Conservation (phyloP, 768 basidiomycete species). For the Cantharellus anzutake region DNA sequence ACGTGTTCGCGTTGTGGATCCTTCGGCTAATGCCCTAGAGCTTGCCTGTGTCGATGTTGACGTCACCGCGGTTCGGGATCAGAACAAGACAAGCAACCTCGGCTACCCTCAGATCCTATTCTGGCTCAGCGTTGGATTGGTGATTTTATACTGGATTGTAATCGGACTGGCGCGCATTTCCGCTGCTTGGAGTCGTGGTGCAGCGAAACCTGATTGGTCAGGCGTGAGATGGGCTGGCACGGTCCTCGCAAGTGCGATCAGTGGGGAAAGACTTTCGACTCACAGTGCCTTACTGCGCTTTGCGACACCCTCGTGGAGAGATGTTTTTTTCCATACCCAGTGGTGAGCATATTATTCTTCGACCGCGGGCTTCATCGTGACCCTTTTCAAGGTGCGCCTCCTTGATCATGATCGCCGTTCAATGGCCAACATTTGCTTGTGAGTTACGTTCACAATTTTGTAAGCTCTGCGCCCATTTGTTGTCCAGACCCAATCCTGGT, state of each 20-base stretch:
- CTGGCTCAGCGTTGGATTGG: conserved; percentile 54
- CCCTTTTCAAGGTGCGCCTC: conserved; percentile 18
- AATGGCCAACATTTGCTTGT: conserved; percentile 91
- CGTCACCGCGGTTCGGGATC: conserved; percentile 40
- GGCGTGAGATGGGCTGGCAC: conserved; percentile 70
- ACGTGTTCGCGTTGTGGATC: conserved; percentile 74
- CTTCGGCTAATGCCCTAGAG: conserved; percentile 42
- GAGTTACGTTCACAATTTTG: conserved; percentile 16
- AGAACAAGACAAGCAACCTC: conserved; percentile 27
- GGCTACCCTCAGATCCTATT: conserved; percentile 49
- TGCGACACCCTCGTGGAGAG: conserved; percentile 79
- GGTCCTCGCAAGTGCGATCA: conserved; percentile 80
- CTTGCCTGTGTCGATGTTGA: conserved; percentile 64
- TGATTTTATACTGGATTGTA: conserved; percentile 66
- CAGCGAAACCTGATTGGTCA: conserved; percentile 40
- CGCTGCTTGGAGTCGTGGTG: conserved; percentile 58
- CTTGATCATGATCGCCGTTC: conserved; percentile 81
- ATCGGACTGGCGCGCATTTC: conserved; percentile 61
- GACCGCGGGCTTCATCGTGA: neutral
- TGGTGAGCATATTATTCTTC: conserved; percentile 24
- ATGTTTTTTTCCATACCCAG: conserved; percentile 84
- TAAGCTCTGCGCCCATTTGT: neutral
- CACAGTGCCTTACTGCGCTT: conserved; percentile 79
- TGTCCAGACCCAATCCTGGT: conserved; percentile 68
- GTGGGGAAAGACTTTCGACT: conserved; percentile 72